Base-by-base conservation (phyloP, 352 stramenopile genomes). In the Pythium sp. region DNA sequence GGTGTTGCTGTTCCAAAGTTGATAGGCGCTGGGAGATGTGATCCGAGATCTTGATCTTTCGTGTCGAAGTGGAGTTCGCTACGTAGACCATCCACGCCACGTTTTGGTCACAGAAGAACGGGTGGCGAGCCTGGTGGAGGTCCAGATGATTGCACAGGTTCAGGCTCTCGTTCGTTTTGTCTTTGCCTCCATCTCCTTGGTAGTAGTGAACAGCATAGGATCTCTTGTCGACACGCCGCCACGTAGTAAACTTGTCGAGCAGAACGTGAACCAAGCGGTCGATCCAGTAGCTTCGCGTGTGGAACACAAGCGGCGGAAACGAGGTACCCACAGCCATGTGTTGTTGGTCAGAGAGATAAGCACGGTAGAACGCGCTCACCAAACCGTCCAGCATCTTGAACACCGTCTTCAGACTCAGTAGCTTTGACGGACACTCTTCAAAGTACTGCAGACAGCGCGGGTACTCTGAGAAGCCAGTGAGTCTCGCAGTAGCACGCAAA, bases 361-460 rank as follows among this genome's bases (percentile, higher is more conserved):
- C 2, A 7, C 14, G 22, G 32, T 71, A 56, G 0, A 72, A 24
- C 0, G 67, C 49, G 0, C 30, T 47, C 1, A 79, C 68, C 7
- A 84, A 54, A 1, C 56, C 72, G 41, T 88, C 72, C 0, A 86
- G 46, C 78, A 88, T 81, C 0, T 5, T 65, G 49, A 88, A 88
- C 3, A 69, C 56, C 0, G 68, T 75, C 0, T 53, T 32, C 0
- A 79, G 55, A 3, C 20, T 49, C 4, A 89, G 2, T 51, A n/a
- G 59, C n/a, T 49, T 9, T 12, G 15, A 43, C 22, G 24, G 3
- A 46, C 69, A 78, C 5, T n/a, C 20, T 28, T 57, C 55, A 18
- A 60, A 20, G 51, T 74, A 84, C 2, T 79, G 65, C 4, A 88
- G 62, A 34, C 75, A 83, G 0, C 28, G 54, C 1, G 78, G 78